Conservation (phyloP, 139 green algal species). For the Yamagishiella unicocca region DNA sequence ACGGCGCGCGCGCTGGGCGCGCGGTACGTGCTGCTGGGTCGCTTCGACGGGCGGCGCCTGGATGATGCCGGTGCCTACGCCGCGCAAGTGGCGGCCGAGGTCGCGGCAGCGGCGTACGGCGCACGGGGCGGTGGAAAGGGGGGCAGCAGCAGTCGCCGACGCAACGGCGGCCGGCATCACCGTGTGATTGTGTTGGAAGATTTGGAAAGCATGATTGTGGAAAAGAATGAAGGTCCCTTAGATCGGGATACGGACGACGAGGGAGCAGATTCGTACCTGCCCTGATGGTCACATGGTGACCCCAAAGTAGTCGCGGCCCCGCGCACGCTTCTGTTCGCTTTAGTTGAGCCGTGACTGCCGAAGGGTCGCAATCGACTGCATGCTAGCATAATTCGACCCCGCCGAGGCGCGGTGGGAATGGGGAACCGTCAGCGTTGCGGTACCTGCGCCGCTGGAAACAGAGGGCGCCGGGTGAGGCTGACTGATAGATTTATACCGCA, state of each 20-base stretch:
- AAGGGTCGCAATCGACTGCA: no score
- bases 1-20: background rate
- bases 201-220: slow-evolving; percentile 1
- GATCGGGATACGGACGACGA: background rate
- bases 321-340: no score
- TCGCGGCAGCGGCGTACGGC: background rate
- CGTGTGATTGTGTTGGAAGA: slow-evolving; percentile 9
- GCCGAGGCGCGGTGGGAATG: no score
- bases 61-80: slow-evolving; percentile 6
- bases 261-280: no score
- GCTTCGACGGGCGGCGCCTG: slow-evolving; percentile 1
- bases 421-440: no score
- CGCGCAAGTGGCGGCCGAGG: background rate
- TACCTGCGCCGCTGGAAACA: no score
- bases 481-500: no score
- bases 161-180: background rate
- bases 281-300: no score
- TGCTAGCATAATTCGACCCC: no score
- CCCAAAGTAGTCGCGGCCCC: no score
- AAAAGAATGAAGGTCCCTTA: slow-evolving; percentile 37
- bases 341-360: no score
- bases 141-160: background rate
- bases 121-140: background rate
- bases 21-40: slow-evolving; percentile 11
- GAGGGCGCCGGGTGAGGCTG: no score